Conservation (phyloP, 2,329 filamentous ascomycete genomes). For the Aphanocladium album region DNA sequence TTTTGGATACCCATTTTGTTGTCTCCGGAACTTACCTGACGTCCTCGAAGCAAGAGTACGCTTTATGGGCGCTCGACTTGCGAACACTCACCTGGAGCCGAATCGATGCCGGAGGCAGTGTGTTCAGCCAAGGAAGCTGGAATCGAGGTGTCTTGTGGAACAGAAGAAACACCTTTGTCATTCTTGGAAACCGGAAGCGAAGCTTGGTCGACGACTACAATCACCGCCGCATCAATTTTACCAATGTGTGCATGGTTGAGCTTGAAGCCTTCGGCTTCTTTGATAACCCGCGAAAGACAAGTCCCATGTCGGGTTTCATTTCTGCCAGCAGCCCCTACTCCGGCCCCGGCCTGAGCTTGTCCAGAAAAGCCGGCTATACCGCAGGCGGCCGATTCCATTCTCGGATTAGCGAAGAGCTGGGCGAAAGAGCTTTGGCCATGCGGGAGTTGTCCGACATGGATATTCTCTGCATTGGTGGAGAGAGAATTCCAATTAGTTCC, state of each 20-base stretch:
- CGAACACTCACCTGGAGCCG: constrained; percentile 87
- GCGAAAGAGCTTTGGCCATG: constrained; percentile 70
- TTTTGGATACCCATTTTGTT: constrained; percentile 94
- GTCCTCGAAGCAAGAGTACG: constrained; percentile 96
- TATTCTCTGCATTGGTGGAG: constrained; percentile 83
- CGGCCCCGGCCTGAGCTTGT: constrained; percentile 50
- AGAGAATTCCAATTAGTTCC: constrained; percentile 90
- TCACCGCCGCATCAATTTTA: constrained; percentile 94
- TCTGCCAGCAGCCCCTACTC: constrained; percentile 73
- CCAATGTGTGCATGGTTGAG: constrained; percentile 94
- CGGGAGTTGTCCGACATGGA: constrained; percentile 96
- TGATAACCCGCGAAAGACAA: constrained; percentile 79
- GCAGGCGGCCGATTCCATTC: constrained; percentile 74
- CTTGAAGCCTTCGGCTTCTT: constrained; percentile 96
- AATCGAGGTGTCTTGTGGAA: constrained; percentile 93
- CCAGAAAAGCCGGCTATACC: constrained; percentile 57
- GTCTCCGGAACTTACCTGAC: constrained; percentile 97
- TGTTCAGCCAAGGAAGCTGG: constrained; percentile 97
- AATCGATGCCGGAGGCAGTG: constrained; percentile 88
- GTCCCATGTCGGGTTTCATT: constrained; percentile 75
- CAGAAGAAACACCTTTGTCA: constrained; percentile 89
- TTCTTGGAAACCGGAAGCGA: constrained; percentile 87
- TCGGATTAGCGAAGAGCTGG: constrained; percentile 76
- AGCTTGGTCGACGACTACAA: constrained; percentile 98
- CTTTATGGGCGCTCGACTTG: constrained; percentile 89